Conservation (phyloP, 2,329 filamentous ascomycete species). For the Daldinia sp. region DNA sequence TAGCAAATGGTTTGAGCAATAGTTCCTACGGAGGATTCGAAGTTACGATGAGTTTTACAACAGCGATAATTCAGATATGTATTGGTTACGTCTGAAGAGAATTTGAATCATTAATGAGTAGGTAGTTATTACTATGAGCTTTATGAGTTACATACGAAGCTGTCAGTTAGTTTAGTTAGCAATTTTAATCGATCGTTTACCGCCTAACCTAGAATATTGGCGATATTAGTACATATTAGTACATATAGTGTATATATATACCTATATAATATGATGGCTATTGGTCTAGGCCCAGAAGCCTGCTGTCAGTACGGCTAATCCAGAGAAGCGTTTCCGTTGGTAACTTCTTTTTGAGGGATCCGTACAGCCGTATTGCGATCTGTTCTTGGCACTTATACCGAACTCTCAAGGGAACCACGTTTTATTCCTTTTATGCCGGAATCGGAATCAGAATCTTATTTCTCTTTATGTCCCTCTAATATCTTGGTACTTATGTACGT, state of each 20-base stretch:
- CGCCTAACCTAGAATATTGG: neutral
- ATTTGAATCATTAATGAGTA: too few species aligned
- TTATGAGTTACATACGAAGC: too few species aligned
- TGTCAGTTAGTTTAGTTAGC: neutral
- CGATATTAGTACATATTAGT: neutral
- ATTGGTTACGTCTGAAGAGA: neutral
- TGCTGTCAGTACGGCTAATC: neutral
- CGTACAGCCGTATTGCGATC: slow-evolving; percentile 17
- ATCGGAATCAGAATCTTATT: slow-evolving; percentile 20
- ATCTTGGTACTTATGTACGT: neutral
- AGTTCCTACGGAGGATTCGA: neutral
- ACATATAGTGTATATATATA: too few species aligned
- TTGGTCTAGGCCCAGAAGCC: slow-evolving; percentile 21
- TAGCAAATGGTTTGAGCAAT: slow-evolving; percentile 10
- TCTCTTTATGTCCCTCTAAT: slow-evolving; percentile 17
- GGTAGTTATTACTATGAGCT: too few species aligned
- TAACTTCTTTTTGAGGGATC: too few species aligned
- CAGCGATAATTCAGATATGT: neutral
- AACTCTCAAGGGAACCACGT: slow-evolving; percentile 25
- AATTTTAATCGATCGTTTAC: neutral
- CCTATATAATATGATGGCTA: slow-evolving; percentile 24
- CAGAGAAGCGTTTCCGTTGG: slow-evolving; percentile 3
- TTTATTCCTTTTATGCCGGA: slow-evolving; percentile 30
- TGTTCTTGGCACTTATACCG: slow-evolving; percentile 24
- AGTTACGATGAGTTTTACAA: neutral